Evolutionary conservation across 495 filamentous ascomycete species (phyloP), one percentile per base, ranked within the genome.

Genomic region (Aspergillus conjunctus): DNA sequence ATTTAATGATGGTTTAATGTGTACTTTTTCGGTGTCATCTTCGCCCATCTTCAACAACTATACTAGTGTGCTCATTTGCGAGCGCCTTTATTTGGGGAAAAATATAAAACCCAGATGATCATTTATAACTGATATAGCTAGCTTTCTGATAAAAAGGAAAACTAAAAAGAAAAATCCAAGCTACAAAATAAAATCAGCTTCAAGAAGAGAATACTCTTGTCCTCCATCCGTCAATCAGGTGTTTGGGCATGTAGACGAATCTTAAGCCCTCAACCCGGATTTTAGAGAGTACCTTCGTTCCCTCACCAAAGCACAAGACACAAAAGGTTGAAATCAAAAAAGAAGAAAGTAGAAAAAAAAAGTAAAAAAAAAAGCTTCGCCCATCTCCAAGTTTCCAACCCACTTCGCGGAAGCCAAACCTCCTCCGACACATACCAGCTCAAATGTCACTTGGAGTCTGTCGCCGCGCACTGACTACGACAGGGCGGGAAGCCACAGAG

Each of bases 1-100:
- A 77, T 58, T 54, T 73, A 59, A 66, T 69, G 62, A 66, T 60
- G 58, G 46, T 17, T 60, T 48, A 15, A 55, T 55, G 51, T 49
- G 31, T 43, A 39, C 52, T 58, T 39, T 56, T 60, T 5, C 39
- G 32, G 33, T 51, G 44, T 30, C 48, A 46, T 54, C 55, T 63
- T 50, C 51, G 56, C 58, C 56, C 49, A n/a, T 37, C 32, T 41
- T 54, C n/a, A 37, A 59, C 46, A 54, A 44, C 20, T n/a, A 59
- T 65, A 31, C 31, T 56, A 22, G 41, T 31, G 22, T 3, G 21
- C 7, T 55, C 37, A 57, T 58, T 17, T 33, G 33, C 33, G 26
- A 63, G 18, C 6, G 54, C 26, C 15, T 54, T 39, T 50, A n/a
- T 48, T 20, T 1, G 5, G 12, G 26, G 50, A 33, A 22, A 20